Evolutionary conservation across 129 eudicot genomes (phyloP), one percentile per base, ranked within the genome.

Genomic region (Escallonia herrerae): DNA sequence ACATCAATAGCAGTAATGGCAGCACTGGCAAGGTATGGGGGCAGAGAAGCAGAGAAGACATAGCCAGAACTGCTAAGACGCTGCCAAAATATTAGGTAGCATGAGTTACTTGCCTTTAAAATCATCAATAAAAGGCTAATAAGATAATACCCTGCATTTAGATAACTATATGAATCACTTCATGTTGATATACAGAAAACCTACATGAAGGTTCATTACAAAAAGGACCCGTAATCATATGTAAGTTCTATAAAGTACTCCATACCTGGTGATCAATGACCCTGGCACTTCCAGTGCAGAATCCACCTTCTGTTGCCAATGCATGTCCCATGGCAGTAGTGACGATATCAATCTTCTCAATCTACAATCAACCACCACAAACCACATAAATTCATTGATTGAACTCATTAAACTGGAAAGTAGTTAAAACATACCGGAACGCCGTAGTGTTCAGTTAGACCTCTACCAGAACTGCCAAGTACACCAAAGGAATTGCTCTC

Each of bases 281-380:
- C 82, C 99, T 71, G 62, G 83, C 72, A 84, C 89, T 94, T 54
- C 99, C 96, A 3, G 99, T 94, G 76, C 96, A 94, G 49, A 94
- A 93, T 62, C 99, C 99, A 43, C 99, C 99, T 78, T 94, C 99
- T 51, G 99, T 76, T 56, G 95, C 95, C 81, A 94, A 74, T 56
- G 99, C 89, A 76, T 89, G 89, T 63, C 99, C 99, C 99, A 94
- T 94, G 49, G 95, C 90, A 76, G 99, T 95, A 57, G 95, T 89
- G 69, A 94, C 73, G 15, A 94, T 94, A 76, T 94, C 99, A 57
- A 94, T 81, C 83, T 94, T 94, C 69, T 82, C 99, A 76, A 86
- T 62, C 99, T 89, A 69, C 80, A 73, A 66, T 59, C 33, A 48
- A 74, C 55, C 41, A 41, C 48, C 58, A 66, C 74, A 58, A 56